Evolutionary conservation across 225 moss, liverwort and hornwort genomes (phyloP), one percentile per base, ranked within the genome.

Genomic region (Polytrichum formosum): DNA sequence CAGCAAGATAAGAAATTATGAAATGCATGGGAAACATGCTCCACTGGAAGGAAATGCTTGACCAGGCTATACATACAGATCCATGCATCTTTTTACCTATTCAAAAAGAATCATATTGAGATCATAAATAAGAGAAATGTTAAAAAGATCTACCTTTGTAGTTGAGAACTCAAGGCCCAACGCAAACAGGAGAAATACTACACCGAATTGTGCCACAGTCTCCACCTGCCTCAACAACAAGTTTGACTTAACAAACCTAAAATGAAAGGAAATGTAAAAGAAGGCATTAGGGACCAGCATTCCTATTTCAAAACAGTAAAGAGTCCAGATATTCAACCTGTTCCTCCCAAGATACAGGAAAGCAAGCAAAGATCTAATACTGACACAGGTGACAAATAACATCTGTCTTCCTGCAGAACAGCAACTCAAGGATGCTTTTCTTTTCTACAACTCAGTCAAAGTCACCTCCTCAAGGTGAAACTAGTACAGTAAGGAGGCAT

Each of bases 171-270:
- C 98, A 55, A 98, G 88, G 53, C 98, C 98, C 75, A 98, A 78
- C 28, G 90, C 90, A 78, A 98, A 98, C 25, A 98, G 90, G 69
- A 98, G 84, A 71, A 98, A 94, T 56, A 98, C 94, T 16, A 98
- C 98, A 77, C 98, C 98, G 74, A 98, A 98, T 69, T 98, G 98
- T 17, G 94, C 98, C 68, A 98, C 81, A 6, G 98, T 98, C 77
- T 98, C 94, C 55, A 98, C 98, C 89, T 90, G 79, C 30, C 31
- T 54, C 23, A 63, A 25, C 26, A 62, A 26, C 3, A 63, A 63
- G 25, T 26, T 63, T 46, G 46, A 46, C 13, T 46, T 46, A 46
- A 46, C 46, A 46, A 10, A 46, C 46, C 46, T 46, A 13, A 46
- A 16, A 46, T 46, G 46, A 13, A 46, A 37, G 2, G 56, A 56